Percentiles rank a stretch among this genome's conserved stretches.
phyloP scores from a whole-genome alignment of 805 yeast species.

The Yamadazyma nakazawae region DNA sequence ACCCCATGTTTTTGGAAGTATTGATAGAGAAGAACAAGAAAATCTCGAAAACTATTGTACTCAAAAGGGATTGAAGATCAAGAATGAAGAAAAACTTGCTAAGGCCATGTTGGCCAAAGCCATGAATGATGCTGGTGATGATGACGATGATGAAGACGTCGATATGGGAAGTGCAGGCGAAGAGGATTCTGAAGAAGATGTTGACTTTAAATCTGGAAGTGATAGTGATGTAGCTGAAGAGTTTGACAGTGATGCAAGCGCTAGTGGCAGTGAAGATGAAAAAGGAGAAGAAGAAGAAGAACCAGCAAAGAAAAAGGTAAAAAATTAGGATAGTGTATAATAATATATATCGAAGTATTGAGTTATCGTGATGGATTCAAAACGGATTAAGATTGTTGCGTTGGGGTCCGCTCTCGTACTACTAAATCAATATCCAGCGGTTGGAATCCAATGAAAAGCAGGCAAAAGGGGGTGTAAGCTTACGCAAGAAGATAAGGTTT shows the following conservation, averaged over 20 bases:
- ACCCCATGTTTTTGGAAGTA: slow-evolving; percentile 81
- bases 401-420: no score
- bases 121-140: slow-evolving; percentile 56
- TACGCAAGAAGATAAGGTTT: no score
- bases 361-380: no score
- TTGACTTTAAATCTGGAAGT: slow-evolving; percentile 69
- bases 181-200: slow-evolving; percentile 64
- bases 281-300: slow-evolving; percentile 19
- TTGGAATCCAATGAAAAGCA: no score
- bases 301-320: slow-evolving; percentile 34
- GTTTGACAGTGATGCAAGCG: slow-evolving; percentile 64
- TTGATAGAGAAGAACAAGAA: slow-evolving; percentile 85
- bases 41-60: slow-evolving; percentile 71
- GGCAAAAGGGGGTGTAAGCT: no score
- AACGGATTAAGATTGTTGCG: neutral
- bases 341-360: slow-evolving; percentile 8
- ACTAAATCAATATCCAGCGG: no score
- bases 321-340: slow-evolving; percentile 11
- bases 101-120: slow-evolving; percentile 78
- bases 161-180: slow-evolving; percentile 72
- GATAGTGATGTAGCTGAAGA: slow-evolving; percentile 82
- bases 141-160: slow-evolving; percentile 46
- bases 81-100: slow-evolving; percentile 87
- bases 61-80: slow-evolving; percentile 73
- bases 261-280: slow-evolving; percentile 23